These are phyloP conservation scores for Quillaja saponaria DNA, from an alignment of 306 rosid genomes.

Conservation along the genomic window DNA sequence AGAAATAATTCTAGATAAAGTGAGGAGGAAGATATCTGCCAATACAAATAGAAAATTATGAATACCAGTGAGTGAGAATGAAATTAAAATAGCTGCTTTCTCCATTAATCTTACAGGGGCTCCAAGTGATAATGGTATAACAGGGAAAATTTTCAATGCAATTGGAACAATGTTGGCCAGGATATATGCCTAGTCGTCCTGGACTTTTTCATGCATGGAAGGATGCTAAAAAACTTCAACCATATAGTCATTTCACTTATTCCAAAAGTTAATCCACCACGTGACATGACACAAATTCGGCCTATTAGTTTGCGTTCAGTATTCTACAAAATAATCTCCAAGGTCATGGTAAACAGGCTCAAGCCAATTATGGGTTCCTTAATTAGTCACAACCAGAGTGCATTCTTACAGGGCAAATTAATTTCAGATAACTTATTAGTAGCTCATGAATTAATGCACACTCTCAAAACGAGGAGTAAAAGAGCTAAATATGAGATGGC, in stretches of 20 bases:
- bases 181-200: too few species aligned
- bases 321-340: background rate
- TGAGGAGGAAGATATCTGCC: too few species aligned
- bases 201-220: background rate
- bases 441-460: background rate
- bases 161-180: too few species aligned
- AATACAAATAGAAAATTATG: too few species aligned
- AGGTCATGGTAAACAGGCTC: background rate
- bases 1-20: too few species aligned
- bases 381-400: background rate
- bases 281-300: background rate
- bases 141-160: too few species aligned
- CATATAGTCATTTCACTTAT: background rate
- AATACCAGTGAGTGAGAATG: too few species aligned
- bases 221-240: background rate
- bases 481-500: background rate
- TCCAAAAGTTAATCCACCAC: background rate
- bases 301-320: background rate
- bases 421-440: background rate
- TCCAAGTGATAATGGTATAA: too few species aligned
- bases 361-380: too few species aligned
- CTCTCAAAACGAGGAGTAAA: background rate
- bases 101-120: too few species aligned
- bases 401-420: background rate
- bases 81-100: too few species aligned